Conservation (phyloP, 352 stramenopile species). For the Phytopythium boreale region DNA sequence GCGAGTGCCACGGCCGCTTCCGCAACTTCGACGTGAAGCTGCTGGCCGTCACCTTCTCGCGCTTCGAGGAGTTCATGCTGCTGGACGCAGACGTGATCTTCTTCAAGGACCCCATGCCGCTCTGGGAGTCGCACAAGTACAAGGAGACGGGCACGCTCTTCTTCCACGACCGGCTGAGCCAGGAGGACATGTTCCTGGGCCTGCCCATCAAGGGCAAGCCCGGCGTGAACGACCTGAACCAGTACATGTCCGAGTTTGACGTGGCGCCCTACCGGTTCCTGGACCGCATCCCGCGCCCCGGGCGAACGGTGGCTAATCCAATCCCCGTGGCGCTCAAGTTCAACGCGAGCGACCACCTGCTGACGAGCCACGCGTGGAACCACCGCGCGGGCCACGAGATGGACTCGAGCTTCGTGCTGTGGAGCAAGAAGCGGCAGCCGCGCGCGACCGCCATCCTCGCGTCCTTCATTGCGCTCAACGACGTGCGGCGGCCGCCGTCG, state of each 20-base stretch:
- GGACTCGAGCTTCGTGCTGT: constrained; percentile 49
- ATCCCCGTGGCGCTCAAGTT: constrained; percentile 25
- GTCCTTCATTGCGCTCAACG: constrained; percentile 34
- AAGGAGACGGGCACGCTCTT: constrained; percentile 58
- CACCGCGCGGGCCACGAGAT: constrained; percentile 40
- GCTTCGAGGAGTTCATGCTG: constrained; percentile 70
- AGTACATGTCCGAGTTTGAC: constrained; percentile 54
- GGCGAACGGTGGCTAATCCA: constrained; percentile 19
- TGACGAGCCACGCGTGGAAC: constrained; percentile 31
- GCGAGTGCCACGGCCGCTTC: constrained; percentile 39
- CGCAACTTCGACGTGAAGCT: constrained; percentile 57
- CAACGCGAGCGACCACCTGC: constrained; percentile 27
- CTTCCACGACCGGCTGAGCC: constrained; percentile 58
- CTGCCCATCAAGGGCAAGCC: constrained; percentile 31
- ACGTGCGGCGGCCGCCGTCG: constrained; percentile 12
- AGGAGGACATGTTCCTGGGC: constrained; percentile 38
- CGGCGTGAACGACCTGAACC: constrained; percentile 25
- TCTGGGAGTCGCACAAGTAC: constrained; percentile 62
- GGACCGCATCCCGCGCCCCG: constrained; percentile 25
- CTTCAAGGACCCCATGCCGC: constrained; percentile 47
- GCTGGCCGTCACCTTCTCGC: constrained; percentile 55
- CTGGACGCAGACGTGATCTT: constrained; percentile 65
- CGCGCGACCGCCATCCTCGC: constrained; percentile 42
- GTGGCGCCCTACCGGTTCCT: constrained; percentile 36
- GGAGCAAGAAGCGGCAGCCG: constrained; percentile 34